A percentile compares a stretch with the other conserved stretches of the same genome.
Evolutionary conservation across 192 early-diverging fungal genomes (phyloP).

Genomic region (Backusella tarrabulga): DNA sequence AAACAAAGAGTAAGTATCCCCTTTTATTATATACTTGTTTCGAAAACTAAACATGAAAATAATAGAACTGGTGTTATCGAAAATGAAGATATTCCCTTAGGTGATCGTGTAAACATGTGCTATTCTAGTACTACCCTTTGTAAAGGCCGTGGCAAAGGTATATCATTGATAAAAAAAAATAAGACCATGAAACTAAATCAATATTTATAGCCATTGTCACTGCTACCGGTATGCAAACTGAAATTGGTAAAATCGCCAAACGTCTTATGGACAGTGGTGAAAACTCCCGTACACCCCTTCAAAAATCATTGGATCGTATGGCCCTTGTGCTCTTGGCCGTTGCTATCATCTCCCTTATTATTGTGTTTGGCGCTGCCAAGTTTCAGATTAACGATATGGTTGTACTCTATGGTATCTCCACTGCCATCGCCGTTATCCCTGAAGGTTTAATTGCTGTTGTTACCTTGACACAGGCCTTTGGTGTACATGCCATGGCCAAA

Average conservation of each 20-base stretch:
- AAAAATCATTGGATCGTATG: slow-evolving; percentile 70
- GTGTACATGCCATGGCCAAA: slow-evolving; percentile 84
- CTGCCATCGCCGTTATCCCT: slow-evolving; percentile 95
- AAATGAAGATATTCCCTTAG: slow-evolving; percentile 69
- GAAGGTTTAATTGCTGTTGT: slow-evolving; percentile 94
- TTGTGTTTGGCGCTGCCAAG: slow-evolving; percentile 76
- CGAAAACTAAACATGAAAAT: not conserved
- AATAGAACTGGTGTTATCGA: slow-evolving; percentile 55
- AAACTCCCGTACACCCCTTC: slow-evolving; percentile 59
- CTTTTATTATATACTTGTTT: not conserved
- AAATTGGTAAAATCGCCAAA: slow-evolving; percentile 91
- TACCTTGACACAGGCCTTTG: slow-evolving; percentile 91
- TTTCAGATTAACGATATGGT: slow-evolving; percentile 59
- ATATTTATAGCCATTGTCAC: slow-evolving; percentile 68
- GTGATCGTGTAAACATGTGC: slow-evolving; percentile 91
- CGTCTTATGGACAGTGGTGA: slow-evolving; percentile 63
- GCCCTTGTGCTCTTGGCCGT: slow-evolving; percentile 74
- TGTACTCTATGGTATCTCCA: slow-evolving; percentile 75
- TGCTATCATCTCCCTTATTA: slow-evolving; percentile 73
- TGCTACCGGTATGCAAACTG: slow-evolving; percentile 78
- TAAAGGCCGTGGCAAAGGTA: slow-evolving; percentile 79
- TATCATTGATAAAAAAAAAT: not conserved
- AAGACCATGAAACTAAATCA: not conserved
- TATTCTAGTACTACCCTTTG: slow-evolving; percentile 89
- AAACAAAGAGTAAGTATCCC: slow-evolving; percentile 56